A percentile compares a stretch with the other conserved stretches of the same genome.
Conservation (phyloP, 352 stramenopile species). For the Pythium plurisporium region DNA sequence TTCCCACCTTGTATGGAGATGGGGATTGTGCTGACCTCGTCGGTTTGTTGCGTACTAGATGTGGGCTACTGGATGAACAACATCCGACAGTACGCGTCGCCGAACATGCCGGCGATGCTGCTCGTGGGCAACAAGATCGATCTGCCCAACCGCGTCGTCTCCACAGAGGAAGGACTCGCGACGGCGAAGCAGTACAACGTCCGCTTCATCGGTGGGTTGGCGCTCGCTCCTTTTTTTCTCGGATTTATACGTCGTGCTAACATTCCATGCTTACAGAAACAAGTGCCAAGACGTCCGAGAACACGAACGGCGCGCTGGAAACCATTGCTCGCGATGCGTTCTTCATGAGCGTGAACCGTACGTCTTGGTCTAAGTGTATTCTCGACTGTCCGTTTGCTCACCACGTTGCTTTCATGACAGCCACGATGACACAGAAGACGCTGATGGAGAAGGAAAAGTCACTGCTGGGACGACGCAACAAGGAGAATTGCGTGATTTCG, state of each 20-base stretch:
- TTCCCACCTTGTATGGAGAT: not conserved
- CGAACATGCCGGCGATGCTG: constrained; percentile 75
- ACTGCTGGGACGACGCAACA: constrained; percentile 59
- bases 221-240: not conserved
- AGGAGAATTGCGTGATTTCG: constrained; percentile 77
- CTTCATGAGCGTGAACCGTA: constrained; percentile 84
- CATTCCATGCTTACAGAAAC: too few species aligned
- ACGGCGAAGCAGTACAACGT: constrained; percentile 81
- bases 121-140: constrained; percentile 93
- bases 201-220: constrained; percentile 76
- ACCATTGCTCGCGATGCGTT: constrained; percentile 84
- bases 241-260: too few species aligned
- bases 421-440: constrained; percentile 71
- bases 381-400: constrained; percentile 7
- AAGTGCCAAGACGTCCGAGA: constrained; percentile 86
- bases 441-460: constrained; percentile 79
- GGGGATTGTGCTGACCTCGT: not conserved
- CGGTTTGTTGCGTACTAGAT: constrained; percentile 33
- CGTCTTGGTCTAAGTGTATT: too few species aligned
- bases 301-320: constrained; percentile 82
- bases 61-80: constrained; percentile 96
- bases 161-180: constrained; percentile 71
- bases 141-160: constrained; percentile 79
- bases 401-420: constrained; percentile 19
- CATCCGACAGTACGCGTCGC: constrained; percentile 86